A percentile compares a stretch with the other conserved stretches of the same genome.
Conservation (phyloP, 2,329 filamentous ascomycete species). For the Trichoderma breve region DNA sequence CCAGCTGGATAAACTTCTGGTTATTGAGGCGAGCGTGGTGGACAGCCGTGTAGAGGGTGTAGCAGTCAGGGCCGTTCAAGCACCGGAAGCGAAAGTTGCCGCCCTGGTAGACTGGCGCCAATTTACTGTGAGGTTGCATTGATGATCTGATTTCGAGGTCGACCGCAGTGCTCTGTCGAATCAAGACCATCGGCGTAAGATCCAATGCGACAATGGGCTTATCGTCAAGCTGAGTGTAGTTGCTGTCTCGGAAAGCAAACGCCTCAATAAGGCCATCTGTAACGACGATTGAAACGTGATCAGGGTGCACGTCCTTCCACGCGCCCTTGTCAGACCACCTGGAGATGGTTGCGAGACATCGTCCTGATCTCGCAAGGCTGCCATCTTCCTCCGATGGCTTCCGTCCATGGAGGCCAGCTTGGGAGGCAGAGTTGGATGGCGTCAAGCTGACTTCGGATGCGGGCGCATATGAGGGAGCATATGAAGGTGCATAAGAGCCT, state of each 20-base stretch:
- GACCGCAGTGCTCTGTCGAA: conserved; percentile 85
- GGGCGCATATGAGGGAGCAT: conserved; percentile 43
- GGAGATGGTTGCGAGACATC: conserved; percentile 55
- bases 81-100: conserved; percentile 89
- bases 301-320: conserved; percentile 58
- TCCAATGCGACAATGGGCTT: conserved; percentile 68
- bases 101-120: conserved; percentile 60
- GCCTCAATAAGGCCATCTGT: conserved; percentile 59
- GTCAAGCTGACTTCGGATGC: conserved; percentile 62
- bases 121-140: conserved; percentile 67
- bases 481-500: conserved; percentile 22
- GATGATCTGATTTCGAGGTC: conserved; percentile 93
- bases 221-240: conserved; percentile 29
- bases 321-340: conserved; percentile 61
- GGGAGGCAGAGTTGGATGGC: conserved; percentile 80
- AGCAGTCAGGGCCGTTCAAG: conserved; percentile 71
- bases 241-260: conserved; percentile 40
- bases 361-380: conserved; percentile 31
- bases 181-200: conserved; percentile 84
- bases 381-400: conserved; percentile 40
- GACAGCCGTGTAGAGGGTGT: conserved; percentile 78
- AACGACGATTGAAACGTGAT: conserved; percentile 55
- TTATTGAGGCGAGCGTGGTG: conserved; percentile 90
- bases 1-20: conserved; percentile 73
- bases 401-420: conserved; percentile 59